Conservation (phyloP, 306 rosid species). For the Quercus berberidifolia region DNA sequence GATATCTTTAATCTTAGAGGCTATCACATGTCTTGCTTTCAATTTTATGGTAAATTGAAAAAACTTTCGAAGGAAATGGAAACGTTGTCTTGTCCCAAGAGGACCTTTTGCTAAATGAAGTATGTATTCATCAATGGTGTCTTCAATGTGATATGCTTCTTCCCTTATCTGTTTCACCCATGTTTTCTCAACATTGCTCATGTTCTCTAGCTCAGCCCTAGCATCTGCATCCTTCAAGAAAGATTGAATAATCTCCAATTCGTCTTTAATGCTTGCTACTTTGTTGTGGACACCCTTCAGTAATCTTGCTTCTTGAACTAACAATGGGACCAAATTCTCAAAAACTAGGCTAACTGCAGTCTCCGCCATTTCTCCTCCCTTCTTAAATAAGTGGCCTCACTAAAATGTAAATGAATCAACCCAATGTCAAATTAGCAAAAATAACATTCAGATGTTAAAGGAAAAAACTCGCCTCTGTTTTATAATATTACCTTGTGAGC, state of each 20-base stretch:
- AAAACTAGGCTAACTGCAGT: not conserved
- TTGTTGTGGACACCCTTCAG: not conserved
- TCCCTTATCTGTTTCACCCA: constrained; percentile 12
- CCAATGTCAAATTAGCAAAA: too few species aligned
- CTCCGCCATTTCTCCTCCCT: constrained; percentile 5
- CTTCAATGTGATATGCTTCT: constrained; percentile 10
- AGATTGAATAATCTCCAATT: not conserved
- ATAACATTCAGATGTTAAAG: fast-evolving
- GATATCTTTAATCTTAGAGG: not conserved
- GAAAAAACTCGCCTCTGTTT: too few species aligned
- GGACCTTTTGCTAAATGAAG: not conserved
- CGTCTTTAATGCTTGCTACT: not conserved
- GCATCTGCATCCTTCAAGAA: not conserved
- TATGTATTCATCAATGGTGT: not conserved
- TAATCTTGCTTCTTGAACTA: not conserved
- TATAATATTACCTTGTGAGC: too few species aligned
- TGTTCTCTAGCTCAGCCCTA: not conserved
- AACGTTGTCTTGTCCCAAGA: not conserved
- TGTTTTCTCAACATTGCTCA: not conserved
- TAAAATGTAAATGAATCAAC: too few species aligned
- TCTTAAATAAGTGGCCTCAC: too few species aligned
- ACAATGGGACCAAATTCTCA: not conserved
- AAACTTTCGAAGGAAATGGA: too few species aligned
- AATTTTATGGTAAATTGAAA: too few species aligned
- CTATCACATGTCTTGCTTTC: not conserved